Conservation (phyloP, 2,329 filamentous ascomycete species). For the Colletotrichum lindemuthianum region DNA sequence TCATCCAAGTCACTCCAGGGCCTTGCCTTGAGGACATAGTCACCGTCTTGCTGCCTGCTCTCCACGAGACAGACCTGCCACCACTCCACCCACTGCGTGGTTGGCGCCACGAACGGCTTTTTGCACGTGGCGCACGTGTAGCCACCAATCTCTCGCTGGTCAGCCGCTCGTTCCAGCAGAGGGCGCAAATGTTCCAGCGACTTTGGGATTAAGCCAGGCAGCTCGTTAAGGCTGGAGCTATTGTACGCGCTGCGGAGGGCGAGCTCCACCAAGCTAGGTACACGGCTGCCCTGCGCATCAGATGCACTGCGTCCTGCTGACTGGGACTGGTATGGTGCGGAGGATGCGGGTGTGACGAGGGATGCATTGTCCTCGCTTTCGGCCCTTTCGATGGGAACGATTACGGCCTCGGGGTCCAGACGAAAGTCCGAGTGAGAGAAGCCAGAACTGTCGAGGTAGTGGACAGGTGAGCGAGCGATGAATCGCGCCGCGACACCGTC, state of each 20-base stretch:
- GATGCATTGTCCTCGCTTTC: constrained; percentile 19
- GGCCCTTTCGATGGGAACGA: constrained; percentile 19
- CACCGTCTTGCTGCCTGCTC: constrained; percentile 22
- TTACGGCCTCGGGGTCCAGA: constrained; percentile 34
- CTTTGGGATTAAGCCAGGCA: constrained; percentile 55
- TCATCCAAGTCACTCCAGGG: constrained; percentile 32
- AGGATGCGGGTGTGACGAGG: constrained; percentile 33
- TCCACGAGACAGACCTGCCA: constrained; percentile 50
- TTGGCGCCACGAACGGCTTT: constrained; percentile 59
- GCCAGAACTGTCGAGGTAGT: constrained; percentile 41
- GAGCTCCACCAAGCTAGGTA: constrained; percentile 62
- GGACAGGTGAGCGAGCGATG: constrained; percentile 42
- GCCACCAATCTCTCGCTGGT: constrained; percentile 59
- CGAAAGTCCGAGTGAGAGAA: constrained; percentile 39
- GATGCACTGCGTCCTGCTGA: constrained; percentile 26
- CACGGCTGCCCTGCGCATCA: constrained; percentile 43
- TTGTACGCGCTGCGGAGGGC: constrained; percentile 58
- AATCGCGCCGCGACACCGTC: constrained; percentile 35
- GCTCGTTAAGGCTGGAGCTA: constrained; percentile 53
- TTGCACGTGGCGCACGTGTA: constrained; percentile 63
- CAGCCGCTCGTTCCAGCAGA: constrained; percentile 51
- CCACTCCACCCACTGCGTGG: constrained; percentile 72
- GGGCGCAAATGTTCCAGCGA: constrained; percentile 51
- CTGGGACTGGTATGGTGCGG: constrained; percentile 29
- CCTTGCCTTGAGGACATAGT: constrained; percentile 12